Base-by-base conservation (phyloP, 805 yeast species). In the Candida anglica region DNA sequence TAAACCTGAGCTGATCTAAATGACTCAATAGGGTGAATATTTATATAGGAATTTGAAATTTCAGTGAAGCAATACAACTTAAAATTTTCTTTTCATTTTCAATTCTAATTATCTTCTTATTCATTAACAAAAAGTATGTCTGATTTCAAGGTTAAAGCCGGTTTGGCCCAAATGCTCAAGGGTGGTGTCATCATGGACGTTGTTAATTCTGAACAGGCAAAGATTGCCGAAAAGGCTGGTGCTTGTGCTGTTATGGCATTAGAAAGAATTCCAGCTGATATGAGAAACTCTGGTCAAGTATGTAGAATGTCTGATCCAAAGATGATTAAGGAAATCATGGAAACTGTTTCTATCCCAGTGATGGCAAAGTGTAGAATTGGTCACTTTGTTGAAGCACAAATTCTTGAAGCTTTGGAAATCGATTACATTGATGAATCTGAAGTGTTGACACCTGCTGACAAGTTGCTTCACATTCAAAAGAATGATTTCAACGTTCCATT, bases 211-310 rank as follows among this genome's bases (percentile, higher is more conserved):
- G 93, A 85, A 50, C 93, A 85, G 61, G 94, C 94, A 15, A 56
- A 67, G 28, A 75, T 85, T 33, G 94, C 94, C 16, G 91, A 85
- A 57, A 68, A 63, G 35, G 91, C 94, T 3, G 94, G 94, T 40
- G 94, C 94, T 10, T 81, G 86, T 62, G 91, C 94, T 10, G 94
- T 85, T 15, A 85, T 85, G 94, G 94, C 94, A 4, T 68, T 85
- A 43, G 94, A 85, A 61, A 66, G 81, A 47, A 86, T 85, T 38
- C 94, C 94, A 8, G 87, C 93, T 6, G 93, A 85, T 53, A 85
- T 85, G 75, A 74, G 93, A 51, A 79, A 75, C 42, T 75, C 81
- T 34, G 91, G 91, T 32, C 82, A 83, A 37, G 93, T 85, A 32
- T 85, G 91, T 39, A 73, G 94, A 48, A 85, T 85, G 94, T 77